Conservation (phyloP, 768 basidiomycete genomes). For the Lactarius deliciosus region DNA sequence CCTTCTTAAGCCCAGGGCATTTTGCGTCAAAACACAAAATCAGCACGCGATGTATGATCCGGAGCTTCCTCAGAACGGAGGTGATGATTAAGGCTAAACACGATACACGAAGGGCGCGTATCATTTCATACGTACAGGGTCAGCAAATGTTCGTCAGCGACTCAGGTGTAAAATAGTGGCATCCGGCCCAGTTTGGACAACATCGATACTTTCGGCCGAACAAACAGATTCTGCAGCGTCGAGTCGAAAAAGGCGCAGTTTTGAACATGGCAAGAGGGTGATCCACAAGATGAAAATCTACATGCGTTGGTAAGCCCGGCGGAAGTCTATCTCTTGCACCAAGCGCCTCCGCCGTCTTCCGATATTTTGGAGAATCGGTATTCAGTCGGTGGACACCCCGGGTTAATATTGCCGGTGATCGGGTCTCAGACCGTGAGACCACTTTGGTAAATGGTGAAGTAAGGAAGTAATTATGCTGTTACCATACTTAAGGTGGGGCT, state of each 20-base stretch:
- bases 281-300: neutral
- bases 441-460: slow-evolving; percentile 23
- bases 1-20: slow-evolving; percentile 48
- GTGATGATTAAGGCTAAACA: slow-evolving; percentile 37
- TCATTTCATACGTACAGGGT: slow-evolving; percentile 50
- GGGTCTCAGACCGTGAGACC: neutral
- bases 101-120: neutral
- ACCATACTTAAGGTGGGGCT: slow-evolving; percentile 34
- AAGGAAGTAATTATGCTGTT: slow-evolving; percentile 11
- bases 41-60: slow-evolving; percentile 43
- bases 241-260: slow-evolving; percentile 11
- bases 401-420: neutral
- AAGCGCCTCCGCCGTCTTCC: slow-evolving; percentile 44
- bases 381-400: slow-evolving; percentile 21
- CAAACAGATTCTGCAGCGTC: slow-evolving; percentile 17
- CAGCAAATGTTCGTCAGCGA: slow-evolving; percentile 51
- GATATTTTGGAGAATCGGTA: slow-evolving; percentile 4
- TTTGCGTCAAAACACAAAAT: slow-evolving; percentile 62
- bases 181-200: slow-evolving; percentile 52
- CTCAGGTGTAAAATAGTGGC: slow-evolving; percentile 51
- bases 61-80: slow-evolving; percentile 53
- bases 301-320: slow-evolving; percentile 56
- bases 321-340: slow-evolving; percentile 49
- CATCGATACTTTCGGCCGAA: slow-evolving; percentile 37
- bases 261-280: neutral